phyloP scores from a whole-genome alignment of 1,284 basidiomycete species.

The Puccinia horiana region DNA sequence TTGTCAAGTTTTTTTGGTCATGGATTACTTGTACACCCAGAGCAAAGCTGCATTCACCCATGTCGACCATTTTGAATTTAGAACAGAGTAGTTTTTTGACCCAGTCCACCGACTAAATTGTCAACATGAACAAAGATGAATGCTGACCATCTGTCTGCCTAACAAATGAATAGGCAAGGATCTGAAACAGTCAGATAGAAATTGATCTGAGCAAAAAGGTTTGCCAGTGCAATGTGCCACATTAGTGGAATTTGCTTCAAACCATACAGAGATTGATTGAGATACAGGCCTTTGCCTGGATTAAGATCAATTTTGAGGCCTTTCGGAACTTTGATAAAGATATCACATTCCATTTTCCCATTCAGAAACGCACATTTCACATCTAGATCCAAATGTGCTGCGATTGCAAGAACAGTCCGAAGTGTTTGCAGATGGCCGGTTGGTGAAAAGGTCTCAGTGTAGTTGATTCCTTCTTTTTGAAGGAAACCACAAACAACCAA shows the following conservation, averaged over 20 bases:
- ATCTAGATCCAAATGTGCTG: background rate
- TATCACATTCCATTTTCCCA: background rate
- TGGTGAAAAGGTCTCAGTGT: background rate
- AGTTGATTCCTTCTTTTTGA: slow-evolving; percentile 35
- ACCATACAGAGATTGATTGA: slow-evolving; percentile 32
- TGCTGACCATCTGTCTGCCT: background rate
- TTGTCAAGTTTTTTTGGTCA: background rate
- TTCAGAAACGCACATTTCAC: slow-evolving; percentile 19
- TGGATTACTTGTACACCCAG: background rate
- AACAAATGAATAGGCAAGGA: background rate
- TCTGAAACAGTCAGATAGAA: background rate
- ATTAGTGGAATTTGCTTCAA: slow-evolving; percentile 22
- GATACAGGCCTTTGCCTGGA: background rate
- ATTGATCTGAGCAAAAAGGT: background rate
- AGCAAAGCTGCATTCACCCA: background rate
- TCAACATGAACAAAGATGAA: slow-evolving; percentile 8
- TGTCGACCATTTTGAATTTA: background rate
- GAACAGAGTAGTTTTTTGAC: background rate
- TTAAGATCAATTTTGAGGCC: background rate
- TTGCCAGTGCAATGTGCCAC: background rate
- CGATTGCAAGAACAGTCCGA: background rate
- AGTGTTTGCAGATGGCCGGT: slow-evolving; percentile 11
- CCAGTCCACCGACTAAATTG: background rate
- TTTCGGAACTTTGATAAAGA: slow-evolving; percentile 3
- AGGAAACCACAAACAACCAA: slow-evolving; percentile 17